Conservation (phyloP, 257 asterid genomes). For the Perilla frutescens region DNA sequence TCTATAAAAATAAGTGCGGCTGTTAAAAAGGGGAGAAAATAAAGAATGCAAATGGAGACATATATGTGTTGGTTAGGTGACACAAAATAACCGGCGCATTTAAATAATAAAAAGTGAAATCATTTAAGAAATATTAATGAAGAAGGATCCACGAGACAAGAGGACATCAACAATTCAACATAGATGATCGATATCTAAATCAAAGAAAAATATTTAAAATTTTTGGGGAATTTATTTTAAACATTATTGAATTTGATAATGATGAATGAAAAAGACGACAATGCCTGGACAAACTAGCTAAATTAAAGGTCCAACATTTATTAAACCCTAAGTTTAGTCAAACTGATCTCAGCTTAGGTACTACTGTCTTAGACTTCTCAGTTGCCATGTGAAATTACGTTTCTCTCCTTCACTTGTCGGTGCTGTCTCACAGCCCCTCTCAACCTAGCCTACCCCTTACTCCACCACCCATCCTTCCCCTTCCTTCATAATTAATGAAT, state of each 20-base stretch:
- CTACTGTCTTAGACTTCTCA: background rate
- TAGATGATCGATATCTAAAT: background rate
- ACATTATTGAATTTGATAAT: background rate
- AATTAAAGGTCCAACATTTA: constrained; percentile 28
- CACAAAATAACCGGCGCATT: constrained; percentile 28
- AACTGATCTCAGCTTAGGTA: constrained; percentile 25
- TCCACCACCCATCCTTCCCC: background rate
- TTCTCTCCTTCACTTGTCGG: constrained; percentile 30
- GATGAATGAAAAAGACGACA: constrained; percentile 28
- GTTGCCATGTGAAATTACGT: constrained; percentile 7
- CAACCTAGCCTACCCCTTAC: background rate
- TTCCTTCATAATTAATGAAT: background rate
- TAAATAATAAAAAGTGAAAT: constrained; percentile 17
- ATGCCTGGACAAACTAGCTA: constrained; percentile 30
- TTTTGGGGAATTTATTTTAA: background rate
- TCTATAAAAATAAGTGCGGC: background rate
- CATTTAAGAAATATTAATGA: background rate
- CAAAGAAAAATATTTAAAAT: too few species aligned
- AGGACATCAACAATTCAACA: background rate
- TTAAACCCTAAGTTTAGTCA: constrained; percentile 24
- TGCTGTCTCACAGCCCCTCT: constrained; percentile 1
- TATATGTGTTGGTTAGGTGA: constrained; percentile 17
- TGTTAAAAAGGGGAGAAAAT: background rate
- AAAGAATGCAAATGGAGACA: background rate
- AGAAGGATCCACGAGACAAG: constrained; percentile 28